Evolutionary conservation across 805 yeast genomes (phyloP).

Genomic region (Cyberlindnera amylophila): DNA sequence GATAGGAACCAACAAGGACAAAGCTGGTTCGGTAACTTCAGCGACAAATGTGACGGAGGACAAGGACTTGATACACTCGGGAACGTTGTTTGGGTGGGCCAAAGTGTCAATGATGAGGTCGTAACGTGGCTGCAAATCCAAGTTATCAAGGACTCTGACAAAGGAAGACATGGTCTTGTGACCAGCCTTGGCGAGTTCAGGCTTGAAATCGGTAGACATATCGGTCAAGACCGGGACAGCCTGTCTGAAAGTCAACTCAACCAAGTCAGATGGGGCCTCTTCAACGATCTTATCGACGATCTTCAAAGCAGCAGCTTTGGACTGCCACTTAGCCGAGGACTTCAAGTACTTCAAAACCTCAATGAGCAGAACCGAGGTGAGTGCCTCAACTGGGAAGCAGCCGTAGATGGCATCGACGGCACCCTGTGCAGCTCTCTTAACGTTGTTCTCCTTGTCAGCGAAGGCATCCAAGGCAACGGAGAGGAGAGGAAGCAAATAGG

Average conservation of each 20-base stretch:
- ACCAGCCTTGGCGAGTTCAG: slow-evolving; percentile 89
- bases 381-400: slow-evolving; percentile 71
- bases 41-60: slow-evolving; percentile 96
- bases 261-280: slow-evolving; percentile 78
- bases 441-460: slow-evolving; percentile 85
- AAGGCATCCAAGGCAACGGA: slow-evolving; percentile 63
- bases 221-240: slow-evolving; percentile 85
- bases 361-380: slow-evolving; percentile 66
- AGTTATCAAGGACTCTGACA: slow-evolving; percentile 83
- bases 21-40: slow-evolving; percentile 95
- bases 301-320: slow-evolving; percentile 76
- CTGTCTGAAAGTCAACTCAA: slow-evolving; percentile 75
- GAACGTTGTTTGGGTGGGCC: slow-evolving; percentile 85
- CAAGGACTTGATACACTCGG: slow-evolving; percentile 82
- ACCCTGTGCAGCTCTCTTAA: slow-evolving; percentile 80
- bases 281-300: slow-evolving; percentile 69
- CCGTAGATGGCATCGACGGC: slow-evolving; percentile 70
- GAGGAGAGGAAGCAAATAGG: slow-evolving; percentile 62
- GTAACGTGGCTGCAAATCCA: slow-evolving; percentile 84
- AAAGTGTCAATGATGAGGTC: slow-evolving; percentile 83
- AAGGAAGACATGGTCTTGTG: slow-evolving; percentile 62
- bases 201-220: slow-evolving; percentile 92
- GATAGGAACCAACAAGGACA: slow-evolving; percentile 87
- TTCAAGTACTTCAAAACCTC: slow-evolving; percentile 58
- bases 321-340: slow-evolving; percentile 91